Conservation (phyloP, 2,329 filamentous ascomycete genomes). For the Aspergillus pseudoviridinutans region DNA sequence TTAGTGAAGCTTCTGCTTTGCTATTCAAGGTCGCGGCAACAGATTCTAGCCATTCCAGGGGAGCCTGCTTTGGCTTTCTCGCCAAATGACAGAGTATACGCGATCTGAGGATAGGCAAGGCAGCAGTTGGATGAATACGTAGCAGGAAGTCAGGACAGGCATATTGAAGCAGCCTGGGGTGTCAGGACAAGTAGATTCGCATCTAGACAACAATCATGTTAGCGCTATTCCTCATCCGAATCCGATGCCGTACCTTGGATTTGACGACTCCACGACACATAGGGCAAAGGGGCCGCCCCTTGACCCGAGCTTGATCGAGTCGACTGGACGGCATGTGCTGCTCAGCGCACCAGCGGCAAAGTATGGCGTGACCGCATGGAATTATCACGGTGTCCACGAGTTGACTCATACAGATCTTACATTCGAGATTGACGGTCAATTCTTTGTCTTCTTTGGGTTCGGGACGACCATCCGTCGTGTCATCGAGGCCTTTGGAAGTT, state of each 20-base stretch:
- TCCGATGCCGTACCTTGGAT: conserved; percentile 20
- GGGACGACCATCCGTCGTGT: conserved; percentile 44
- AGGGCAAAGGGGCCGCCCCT: conserved; percentile 19
- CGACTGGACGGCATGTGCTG: conserved; percentile 45
- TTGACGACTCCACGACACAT: conserved; percentile 26
- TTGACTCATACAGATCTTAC: conserved; percentile 52
- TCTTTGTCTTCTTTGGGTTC: conserved; percentile 46
- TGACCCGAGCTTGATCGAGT: conserved; percentile 26
- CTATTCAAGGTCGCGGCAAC: too few relatives aligned
- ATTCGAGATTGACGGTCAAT: conserved; percentile 49
- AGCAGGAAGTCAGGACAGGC: neutral
- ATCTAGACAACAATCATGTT: neutral
- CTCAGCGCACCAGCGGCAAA: conserved; percentile 55
- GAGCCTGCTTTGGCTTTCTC: neutral
- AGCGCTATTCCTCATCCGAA: neutral
- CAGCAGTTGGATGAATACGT: neutral
- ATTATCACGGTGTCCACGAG: conserved; percentile 49
- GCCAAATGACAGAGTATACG: neutral
- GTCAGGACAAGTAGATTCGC: conserved; percentile 7
- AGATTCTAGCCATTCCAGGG: too few relatives aligned
- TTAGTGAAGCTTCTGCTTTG: too few relatives aligned
- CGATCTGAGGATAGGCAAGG: neutral
- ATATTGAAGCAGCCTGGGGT: neutral
- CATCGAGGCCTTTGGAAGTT: conserved; percentile 40
- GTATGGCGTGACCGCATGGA: conserved; percentile 53